phyloP scores from a whole-genome alignment of 768 basidiomycete genomes.

The Tulasnella sp. region DNA sequence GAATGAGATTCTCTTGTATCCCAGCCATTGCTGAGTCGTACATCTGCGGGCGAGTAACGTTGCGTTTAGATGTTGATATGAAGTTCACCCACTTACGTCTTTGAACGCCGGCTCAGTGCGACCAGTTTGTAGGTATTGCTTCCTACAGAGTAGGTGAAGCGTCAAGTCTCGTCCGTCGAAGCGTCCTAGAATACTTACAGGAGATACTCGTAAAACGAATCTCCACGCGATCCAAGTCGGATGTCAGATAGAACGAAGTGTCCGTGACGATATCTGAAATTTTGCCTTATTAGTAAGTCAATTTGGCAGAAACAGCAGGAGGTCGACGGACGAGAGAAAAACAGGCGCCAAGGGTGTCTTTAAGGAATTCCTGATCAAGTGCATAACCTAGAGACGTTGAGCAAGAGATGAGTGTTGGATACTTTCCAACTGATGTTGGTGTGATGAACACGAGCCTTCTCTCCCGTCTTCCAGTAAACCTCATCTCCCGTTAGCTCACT shows the following conservation, averaged over 20 bases:
- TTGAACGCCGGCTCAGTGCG: conserved; percentile 70
- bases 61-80: not conserved
- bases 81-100: conserved; percentile 47
- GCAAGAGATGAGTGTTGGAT: not conserved
- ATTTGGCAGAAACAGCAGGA: not conserved
- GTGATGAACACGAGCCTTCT: conserved; percentile 47
- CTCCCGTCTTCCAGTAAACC: conserved; percentile 75
- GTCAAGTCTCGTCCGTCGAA: not conserved
- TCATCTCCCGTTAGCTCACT: conserved; percentile 71
- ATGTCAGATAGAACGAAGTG: conserved; percentile 65
- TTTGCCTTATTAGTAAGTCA: not conserved
- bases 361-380: conserved; percentile 14
- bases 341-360: conserved; percentile 9
- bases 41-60: conserved; percentile 52
- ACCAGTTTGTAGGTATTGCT: conserved; percentile 78
- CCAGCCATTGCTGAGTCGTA: conserved; percentile 83
- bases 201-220: conserved; percentile 91
- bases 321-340: conserved; percentile 18
- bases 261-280: conserved; percentile 37
- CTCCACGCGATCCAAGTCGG: conserved; percentile 85
- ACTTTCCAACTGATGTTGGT: not conserved
- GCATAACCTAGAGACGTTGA: not conserved
- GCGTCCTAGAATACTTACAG: conserved; percentile 48
- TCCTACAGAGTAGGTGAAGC: conserved; percentile 40
- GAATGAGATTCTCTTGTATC: conserved; percentile 69